Percentiles rank a stretch among this genome's conserved stretches.
These are phyloP conservation scores for Chrysosporium queenslandicum DNA, from an alignment of 2,329 filamentous ascomycete species.

Conservation along the genomic window DNA sequence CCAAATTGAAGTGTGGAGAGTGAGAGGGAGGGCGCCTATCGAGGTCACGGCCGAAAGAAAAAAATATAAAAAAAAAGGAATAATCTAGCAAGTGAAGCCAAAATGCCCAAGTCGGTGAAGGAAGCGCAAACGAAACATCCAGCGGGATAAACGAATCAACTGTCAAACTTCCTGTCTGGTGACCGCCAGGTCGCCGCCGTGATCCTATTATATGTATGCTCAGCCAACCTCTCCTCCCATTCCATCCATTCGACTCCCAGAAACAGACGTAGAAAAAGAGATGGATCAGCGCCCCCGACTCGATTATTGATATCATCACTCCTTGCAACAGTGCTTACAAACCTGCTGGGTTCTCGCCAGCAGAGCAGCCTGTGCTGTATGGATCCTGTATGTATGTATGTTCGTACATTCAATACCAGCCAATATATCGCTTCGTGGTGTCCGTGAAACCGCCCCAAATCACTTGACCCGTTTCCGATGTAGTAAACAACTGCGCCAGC, in stretches of 20 bases:
- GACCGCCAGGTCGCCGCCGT: background rate
- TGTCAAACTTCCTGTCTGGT: background rate
- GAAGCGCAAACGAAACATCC: background rate
- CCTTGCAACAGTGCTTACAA: constrained; percentile 4
- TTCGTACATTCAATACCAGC: no score
- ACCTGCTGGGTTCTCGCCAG: background rate
- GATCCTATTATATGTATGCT: background rate
- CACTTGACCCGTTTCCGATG: background rate
- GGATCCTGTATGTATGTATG: no score
- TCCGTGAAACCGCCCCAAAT: constrained; percentile 1
- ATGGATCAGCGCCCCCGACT: background rate
- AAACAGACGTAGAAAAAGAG: background rate
- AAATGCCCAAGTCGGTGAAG: background rate
- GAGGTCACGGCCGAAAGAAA: background rate
- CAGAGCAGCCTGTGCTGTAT: no score
- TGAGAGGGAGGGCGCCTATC: background rate
- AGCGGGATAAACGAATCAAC: background rate
- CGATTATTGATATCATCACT: constrained; percentile 1
- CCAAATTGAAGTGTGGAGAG: background rate
- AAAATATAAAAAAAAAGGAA: background rate
- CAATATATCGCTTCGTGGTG: background rate
- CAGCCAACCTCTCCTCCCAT: background rate
- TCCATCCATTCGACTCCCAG: background rate
- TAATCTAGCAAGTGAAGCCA: background rate
- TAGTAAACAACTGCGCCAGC: background rate